Percentiles rank a stretch among this genome's conserved stretches.
phyloP scores from a whole-genome alignment of 495 filamentous ascomycete genomes.

The Podospora conica region DNA sequence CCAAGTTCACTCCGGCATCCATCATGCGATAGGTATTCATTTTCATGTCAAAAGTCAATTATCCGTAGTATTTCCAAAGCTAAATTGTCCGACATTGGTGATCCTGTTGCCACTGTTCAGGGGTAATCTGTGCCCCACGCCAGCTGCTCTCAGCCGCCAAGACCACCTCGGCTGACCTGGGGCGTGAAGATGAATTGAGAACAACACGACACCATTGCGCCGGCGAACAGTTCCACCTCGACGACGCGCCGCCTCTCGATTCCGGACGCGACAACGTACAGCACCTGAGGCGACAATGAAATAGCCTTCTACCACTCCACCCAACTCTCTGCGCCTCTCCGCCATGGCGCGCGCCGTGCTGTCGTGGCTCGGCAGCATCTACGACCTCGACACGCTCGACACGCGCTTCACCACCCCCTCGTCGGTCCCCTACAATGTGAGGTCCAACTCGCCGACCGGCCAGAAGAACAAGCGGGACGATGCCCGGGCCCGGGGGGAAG shows the following conservation, averaged over 20 bases:
- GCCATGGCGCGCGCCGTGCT: slow-evolving; percentile 25
- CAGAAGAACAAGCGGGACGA: slow-evolving; percentile 30
- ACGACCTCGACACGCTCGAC: slow-evolving; percentile 87
- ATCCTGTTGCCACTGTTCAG: background rate
- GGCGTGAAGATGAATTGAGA: background rate
- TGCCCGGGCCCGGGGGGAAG: slow-evolving; percentile 24
- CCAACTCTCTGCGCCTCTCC: background rate
- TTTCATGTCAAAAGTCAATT: background rate
- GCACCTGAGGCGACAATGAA: background rate
- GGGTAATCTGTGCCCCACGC: background rate
- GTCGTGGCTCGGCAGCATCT: slow-evolving; percentile 52
- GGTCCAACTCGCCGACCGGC: slow-evolving; percentile 22
- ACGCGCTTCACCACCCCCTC: slow-evolving; percentile 77
- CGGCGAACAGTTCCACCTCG: background rate
- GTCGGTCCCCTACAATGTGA: slow-evolving; percentile 53
- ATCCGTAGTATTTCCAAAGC: too few species aligned
- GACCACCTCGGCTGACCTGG: background rate
- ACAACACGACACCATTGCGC: background rate
- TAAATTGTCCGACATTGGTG: background rate
- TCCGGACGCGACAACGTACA: background rate
- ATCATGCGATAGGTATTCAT: too few species aligned
- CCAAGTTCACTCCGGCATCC: too few species aligned
- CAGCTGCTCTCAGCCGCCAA: background rate
- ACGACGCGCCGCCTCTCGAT: background rate
- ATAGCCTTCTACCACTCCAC: background rate